Conservation (phyloP, 306 rosid genomes). For the Senna siamea region DNA sequence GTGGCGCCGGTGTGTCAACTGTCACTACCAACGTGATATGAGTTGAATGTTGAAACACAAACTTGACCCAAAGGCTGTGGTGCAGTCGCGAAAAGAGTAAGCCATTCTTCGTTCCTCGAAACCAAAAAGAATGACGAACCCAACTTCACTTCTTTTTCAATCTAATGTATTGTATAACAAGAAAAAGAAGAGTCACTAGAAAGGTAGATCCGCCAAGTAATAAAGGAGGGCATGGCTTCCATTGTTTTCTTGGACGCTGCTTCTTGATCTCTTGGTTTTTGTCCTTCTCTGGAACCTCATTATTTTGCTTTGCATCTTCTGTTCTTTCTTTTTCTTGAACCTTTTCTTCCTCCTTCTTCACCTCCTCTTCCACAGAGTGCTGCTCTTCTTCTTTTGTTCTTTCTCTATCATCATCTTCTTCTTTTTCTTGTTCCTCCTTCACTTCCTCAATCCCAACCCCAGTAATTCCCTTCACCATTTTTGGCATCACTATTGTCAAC, state of each 20-base stretch:
- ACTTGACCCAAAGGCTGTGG: too few relatives aligned
- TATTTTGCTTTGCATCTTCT: neutral
- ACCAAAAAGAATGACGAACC: too few relatives aligned
- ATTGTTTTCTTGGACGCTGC: conserved; percentile 27
- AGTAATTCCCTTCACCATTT: conserved; percentile 46
- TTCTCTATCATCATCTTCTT: neutral
- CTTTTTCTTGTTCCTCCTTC: conserved; percentile 30
- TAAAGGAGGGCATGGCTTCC: conserved; percentile 52
- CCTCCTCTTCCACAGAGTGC: neutral
- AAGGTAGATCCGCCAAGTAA: conserved; percentile 49
- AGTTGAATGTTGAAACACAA: too few relatives aligned
- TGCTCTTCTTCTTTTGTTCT: neutral
- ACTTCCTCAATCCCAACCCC: conserved; percentile 60
- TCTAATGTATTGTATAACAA: conserved; percentile 43
- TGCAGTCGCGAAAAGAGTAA: too few relatives aligned
- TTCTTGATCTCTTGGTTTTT: conserved; percentile 27
- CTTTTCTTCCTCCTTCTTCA: conserved; percentile 34
- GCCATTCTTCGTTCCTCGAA: too few relatives aligned
- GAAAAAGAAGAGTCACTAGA: conserved; percentile 38
- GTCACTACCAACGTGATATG: too few relatives aligned
- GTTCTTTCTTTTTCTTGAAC: neutral
- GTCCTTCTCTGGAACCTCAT: conserved; percentile 28
- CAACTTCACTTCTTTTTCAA: conserved; percentile 20
- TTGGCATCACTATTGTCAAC: conserved; percentile 66
- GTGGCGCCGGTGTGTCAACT: too few relatives aligned